Evolutionary conservation across 1,284 basidiomycete species (phyloP), one percentile per base, ranked within the genome.

Genomic region (Malassezia dermatis): DNA sequence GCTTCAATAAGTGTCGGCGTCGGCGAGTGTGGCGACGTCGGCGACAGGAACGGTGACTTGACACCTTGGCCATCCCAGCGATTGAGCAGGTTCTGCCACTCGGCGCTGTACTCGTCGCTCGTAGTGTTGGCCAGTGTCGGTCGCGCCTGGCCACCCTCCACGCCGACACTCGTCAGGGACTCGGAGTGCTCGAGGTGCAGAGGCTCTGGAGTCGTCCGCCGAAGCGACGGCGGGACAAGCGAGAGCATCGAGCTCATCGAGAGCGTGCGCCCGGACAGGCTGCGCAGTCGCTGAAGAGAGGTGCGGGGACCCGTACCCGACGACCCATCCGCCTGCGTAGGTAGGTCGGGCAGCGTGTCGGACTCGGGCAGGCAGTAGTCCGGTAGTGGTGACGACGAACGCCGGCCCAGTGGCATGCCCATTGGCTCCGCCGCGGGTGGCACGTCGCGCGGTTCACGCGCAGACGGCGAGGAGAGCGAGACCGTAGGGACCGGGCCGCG

Each of bases 31-130:
- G 52, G 52, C 27, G 52, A 54, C 12, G 32, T 21, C 10, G 17
- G 27, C 10, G 43, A 45, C 27, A 27, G 2, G 37, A 21, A 39
- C 37, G 37, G 37, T 12, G 37, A 39, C 37, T 7, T 21, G 19
- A 2, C 17, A 10, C 19, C 10, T 10, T 39, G 37, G 8, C 37
- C 37, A 11, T 42, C 19, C 24, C 27, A 34, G 6, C 21, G 32
- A 27, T 37, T 39, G 41, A 56, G 32, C 8, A 56, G 27, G 4
- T 24, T 50, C 15, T 41, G 47, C 40, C 46, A 56, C 27, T 56
- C 53, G 11, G 17, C 24, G 35, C 32, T 41, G 39, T 56, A 50
- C 10, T 55, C 53, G 13, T 56, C 53, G 34, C 48, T 45, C 8
- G 37, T 19, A 11, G 28, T 32, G 4, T 13, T 21, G 12, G 28